A percentile compares a stretch with the other conserved stretches of the same genome.
phyloP scores from a whole-genome alignment of 2,329 filamentous ascomycete species.

The Clonostachys solani region DNA sequence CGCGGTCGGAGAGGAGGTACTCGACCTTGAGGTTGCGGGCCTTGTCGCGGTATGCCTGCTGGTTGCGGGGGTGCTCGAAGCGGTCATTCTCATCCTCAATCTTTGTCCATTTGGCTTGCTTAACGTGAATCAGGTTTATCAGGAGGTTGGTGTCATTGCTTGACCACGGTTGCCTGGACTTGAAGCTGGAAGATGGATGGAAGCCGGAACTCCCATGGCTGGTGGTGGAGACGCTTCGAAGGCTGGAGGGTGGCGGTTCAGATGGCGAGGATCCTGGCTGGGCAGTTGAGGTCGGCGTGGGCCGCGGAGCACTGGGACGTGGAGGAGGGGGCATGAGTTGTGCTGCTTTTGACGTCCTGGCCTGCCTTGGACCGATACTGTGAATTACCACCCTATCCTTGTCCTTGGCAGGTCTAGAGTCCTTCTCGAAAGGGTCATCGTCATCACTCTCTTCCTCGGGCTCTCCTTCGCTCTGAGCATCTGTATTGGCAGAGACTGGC shows the following conservation, averaged over 20 bases:
- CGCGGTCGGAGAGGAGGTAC: slow-evolving; percentile 36
- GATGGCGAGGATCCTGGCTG: slow-evolving; percentile 1
- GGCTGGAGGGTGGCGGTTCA: not conserved
- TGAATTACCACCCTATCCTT: slow-evolving; percentile 3
- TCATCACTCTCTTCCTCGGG: slow-evolving; percentile 12
- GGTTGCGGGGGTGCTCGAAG: slow-evolving; percentile 41
- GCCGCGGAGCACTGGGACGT: not conserved
- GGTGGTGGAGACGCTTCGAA: slow-evolving; percentile 1
- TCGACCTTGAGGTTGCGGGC: slow-evolving; percentile 53
- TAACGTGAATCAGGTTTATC: slow-evolving; percentile 30
- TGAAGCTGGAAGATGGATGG: slow-evolving; percentile 7
- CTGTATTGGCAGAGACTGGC: not conserved
- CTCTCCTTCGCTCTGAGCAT: slow-evolving; percentile 5
- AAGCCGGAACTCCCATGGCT: slow-evolving; percentile 4
- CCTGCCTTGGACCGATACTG: not conserved
- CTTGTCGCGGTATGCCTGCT: slow-evolving; percentile 54
- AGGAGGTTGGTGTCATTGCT: slow-evolving; percentile 33
- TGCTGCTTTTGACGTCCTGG: not conserved
- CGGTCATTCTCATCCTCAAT: slow-evolving; percentile 21
- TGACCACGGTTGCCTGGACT: slow-evolving; percentile 31
- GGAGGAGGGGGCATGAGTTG: not conserved
- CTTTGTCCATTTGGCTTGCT: slow-evolving; percentile 18
- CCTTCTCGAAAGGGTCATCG: slow-evolving; percentile 19
- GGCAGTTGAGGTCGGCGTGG: not conserved
- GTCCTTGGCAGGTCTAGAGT: slow-evolving; percentile 13